Conservation (phyloP, 164 flowering plant species). For the Tinospora cordifolia region DNA sequence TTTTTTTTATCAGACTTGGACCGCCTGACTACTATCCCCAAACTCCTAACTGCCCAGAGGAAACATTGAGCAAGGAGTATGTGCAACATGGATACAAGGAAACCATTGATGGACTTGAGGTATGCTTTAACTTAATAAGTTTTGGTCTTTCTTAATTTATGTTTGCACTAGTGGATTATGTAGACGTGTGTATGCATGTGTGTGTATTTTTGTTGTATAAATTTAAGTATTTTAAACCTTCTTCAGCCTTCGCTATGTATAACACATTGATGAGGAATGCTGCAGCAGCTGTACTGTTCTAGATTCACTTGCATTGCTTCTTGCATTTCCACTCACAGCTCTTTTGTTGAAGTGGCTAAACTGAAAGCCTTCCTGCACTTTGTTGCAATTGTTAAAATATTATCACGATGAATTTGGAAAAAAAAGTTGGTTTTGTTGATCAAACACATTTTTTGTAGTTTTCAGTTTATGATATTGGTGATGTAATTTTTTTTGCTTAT, state of each 20-base stretch:
- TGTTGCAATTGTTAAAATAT: no score
- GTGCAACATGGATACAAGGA: conserved; percentile 82
- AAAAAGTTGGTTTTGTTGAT: not conserved
- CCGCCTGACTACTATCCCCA: conserved; percentile 93
- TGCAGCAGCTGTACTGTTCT: no score
- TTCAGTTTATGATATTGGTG: not conserved
- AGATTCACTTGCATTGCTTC: no score
- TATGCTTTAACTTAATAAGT: conserved; percentile 18
- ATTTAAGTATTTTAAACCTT: no score
- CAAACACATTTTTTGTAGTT: not conserved
- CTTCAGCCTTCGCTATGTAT: no score
- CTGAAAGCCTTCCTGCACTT: no score
- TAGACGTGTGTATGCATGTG: not conserved
- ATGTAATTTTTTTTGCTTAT: not conserved
- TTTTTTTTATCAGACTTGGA: conserved; percentile 53
- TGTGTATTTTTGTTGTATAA: no score
- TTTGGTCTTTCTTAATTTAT: not conserved
- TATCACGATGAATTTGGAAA: no score
- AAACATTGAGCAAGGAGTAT: conserved; percentile 81
- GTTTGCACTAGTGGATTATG: not conserved
- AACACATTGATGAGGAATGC: no score
- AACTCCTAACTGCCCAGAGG: conserved; percentile 81
- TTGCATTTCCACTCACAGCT: no score
- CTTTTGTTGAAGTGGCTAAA: no score
- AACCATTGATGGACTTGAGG: conserved; percentile 94